Conservation (phyloP, 2,329 filamentous ascomycete species). For the Colletotrichum simmondsii region DNA sequence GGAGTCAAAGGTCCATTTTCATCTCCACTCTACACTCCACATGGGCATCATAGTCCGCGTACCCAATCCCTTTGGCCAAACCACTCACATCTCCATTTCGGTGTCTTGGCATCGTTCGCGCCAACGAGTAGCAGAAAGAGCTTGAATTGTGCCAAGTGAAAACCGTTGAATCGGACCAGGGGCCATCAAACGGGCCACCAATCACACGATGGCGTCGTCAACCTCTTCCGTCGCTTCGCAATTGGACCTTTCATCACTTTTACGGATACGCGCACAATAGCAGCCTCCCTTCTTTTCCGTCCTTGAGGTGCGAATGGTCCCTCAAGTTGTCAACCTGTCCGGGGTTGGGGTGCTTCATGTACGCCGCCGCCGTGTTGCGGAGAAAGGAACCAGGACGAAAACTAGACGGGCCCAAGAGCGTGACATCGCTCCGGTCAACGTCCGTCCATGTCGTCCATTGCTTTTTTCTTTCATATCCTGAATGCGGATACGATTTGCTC, state of each 20-base stretch:
- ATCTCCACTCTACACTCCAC: not conserved
- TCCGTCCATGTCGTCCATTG: not conserved
- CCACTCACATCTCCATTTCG: not conserved
- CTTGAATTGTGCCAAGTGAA: conserved; percentile 24
- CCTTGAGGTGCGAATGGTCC: no score
- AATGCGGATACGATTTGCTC: not conserved
- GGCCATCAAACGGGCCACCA: not conserved
- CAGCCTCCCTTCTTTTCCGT: not conserved
- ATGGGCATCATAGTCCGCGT: not conserved
- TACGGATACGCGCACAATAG: not conserved
- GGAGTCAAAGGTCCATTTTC: not conserved
- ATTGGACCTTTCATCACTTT: not conserved
- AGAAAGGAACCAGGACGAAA: not conserved
- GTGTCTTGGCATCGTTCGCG: conserved; percentile 15
- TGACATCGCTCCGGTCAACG: conserved; percentile 26
- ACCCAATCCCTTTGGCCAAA: not conserved
- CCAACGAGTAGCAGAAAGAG: conserved; percentile 20
- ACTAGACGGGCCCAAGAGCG: not conserved
- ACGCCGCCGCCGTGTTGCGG: conserved; percentile 16
- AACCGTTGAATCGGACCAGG: conserved; percentile 6
- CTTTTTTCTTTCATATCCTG: not conserved
- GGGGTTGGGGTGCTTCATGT: not conserved
- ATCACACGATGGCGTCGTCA: conserved; percentile 4
- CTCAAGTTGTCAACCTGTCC: not conserved
- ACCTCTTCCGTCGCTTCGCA: not conserved